These are phyloP conservation scores for Populus hybrid DNA, from an alignment of 441 rosid species.

Conservation along the genomic window DNA sequence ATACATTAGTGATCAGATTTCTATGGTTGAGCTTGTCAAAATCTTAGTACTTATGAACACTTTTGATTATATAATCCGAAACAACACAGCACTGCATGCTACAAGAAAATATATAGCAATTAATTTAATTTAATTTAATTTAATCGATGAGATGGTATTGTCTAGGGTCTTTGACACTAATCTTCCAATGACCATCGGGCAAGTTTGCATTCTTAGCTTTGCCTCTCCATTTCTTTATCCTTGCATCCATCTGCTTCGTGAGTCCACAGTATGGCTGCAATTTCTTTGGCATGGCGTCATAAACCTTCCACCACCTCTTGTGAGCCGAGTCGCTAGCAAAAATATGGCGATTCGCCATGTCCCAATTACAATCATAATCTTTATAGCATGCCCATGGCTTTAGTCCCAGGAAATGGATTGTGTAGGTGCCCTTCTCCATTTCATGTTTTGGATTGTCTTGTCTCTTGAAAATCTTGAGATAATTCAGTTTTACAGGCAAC, in stretches of 20 bases:
- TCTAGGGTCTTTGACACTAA: conserved; percentile 49
- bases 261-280: conserved; percentile 53
- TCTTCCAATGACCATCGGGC: conserved; percentile 56
- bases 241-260: conserved; percentile 30
- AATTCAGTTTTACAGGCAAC: conserved; percentile 46
- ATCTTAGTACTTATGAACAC: no score
- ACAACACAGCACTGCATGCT: no score
- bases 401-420: conserved; percentile 64
- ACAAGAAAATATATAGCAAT: no score
- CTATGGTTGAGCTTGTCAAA: no score
- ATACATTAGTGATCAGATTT: no score
- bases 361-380: conserved; percentile 93
- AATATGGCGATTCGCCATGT: conserved; percentile 24
- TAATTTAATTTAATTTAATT: not conserved
- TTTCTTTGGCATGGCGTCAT: conserved; percentile 55
- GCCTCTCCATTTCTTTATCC: conserved; percentile 48
- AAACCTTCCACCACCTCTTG: conserved; percentile 63
- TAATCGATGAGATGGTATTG: conserved; percentile 26
- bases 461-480: conserved; percentile 37
- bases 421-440: conserved; percentile 25
- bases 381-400: conserved; percentile 89
- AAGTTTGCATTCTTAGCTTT: conserved; percentile 35
- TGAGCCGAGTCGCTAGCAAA: conserved; percentile 67
- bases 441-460: conserved; percentile 7
- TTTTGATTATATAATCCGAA: no score